Percentiles rank a stretch among this genome's conserved stretches.
These are phyloP conservation scores for Oryza officinalis DNA, from an alignment of 176 grass and related monocot species.

Conservation along the genomic window DNA sequence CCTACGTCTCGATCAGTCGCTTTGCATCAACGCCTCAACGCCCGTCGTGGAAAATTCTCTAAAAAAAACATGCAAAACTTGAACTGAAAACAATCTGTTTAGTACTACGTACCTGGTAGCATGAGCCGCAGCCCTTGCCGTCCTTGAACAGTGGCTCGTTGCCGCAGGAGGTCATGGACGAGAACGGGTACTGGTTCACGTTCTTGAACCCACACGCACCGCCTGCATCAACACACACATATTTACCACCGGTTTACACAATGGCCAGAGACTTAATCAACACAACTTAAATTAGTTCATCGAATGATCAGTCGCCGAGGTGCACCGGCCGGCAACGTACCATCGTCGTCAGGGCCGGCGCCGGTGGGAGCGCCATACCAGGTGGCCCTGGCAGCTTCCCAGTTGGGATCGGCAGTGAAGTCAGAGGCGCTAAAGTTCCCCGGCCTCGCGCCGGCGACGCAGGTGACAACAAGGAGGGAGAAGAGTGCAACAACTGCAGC, in stretches of 20 bases:
- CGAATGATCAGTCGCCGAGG: not conserved
- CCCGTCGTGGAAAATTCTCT: not conserved
- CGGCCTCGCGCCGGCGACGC: not conserved
- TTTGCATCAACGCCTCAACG: not conserved
- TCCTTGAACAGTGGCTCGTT: conserved; percentile 57
- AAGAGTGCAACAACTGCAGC: conserved; percentile 28
- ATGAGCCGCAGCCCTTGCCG: conserved; percentile 71
- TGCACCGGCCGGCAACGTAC: conserved; percentile 18
- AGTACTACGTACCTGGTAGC: conserved; percentile 57
- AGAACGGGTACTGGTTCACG: conserved; percentile 49
- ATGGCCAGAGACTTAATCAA: too few relatives aligned
- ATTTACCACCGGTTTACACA: not conserved
- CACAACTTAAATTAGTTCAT: not conserved
- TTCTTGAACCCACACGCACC: conserved; percentile 70
- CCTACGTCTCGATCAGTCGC: not conserved
- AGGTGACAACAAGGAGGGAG: conserved; percentile 26
- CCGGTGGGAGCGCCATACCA: conserved; percentile 75
- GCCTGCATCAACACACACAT: conserved; percentile 21
- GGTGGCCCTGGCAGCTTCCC: conserved; percentile 58
- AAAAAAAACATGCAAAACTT: too few relatives aligned
- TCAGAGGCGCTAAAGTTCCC: conserved; percentile 13
- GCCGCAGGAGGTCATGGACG: conserved; percentile 62
- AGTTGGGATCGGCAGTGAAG: conserved; percentile 49
- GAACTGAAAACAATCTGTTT: not conserved
- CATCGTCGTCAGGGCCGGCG: conserved; percentile 59